These are phyloP conservation scores for Populus euphratica DNA, from an alignment of 345 rosid species.

Conservation along the genomic window DNA sequence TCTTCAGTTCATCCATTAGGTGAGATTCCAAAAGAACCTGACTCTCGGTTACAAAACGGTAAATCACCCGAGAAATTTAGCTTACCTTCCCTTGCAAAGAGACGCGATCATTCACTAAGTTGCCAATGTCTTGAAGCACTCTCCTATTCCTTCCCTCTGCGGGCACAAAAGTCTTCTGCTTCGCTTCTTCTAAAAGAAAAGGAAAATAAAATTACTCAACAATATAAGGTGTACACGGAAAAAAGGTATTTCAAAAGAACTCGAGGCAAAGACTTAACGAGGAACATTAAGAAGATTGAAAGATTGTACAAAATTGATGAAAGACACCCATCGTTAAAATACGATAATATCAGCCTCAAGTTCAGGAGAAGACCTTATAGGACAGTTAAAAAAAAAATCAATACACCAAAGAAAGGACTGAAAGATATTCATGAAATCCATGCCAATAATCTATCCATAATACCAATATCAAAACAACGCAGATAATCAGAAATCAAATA, in stretches of 20 bases:
- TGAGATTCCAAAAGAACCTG: background rate
- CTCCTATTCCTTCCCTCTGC: slow-evolving; percentile 53
- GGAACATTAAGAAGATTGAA: background rate
- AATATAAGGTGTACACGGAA: background rate
- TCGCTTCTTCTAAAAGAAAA: slow-evolving; percentile 35
- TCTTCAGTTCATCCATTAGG: background rate
- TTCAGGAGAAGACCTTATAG: background rate
- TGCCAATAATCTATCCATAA: background rate
- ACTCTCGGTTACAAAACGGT: background rate
- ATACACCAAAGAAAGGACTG: background rate
- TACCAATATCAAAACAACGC: background rate
- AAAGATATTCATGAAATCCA: background rate
- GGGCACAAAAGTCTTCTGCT: slow-evolving; percentile 38
- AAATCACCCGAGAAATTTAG: background rate
- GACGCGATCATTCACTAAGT: slow-evolving; percentile 45
- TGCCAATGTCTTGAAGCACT: slow-evolving; percentile 78
- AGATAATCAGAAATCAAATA: background rate
- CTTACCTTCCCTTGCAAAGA: slow-evolving; percentile 47
- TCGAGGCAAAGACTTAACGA: background rate
- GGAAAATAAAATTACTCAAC: background rate
- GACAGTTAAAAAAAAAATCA: too few species aligned
- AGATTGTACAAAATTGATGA: background rate
- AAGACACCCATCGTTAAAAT: background rate
- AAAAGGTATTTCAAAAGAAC: background rate
- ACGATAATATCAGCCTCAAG: background rate